Evolutionary conservation across 306 rosid species (phyloP), one percentile per base, ranked within the genome.

Genomic region (Prinsepia uniflora): DNA sequence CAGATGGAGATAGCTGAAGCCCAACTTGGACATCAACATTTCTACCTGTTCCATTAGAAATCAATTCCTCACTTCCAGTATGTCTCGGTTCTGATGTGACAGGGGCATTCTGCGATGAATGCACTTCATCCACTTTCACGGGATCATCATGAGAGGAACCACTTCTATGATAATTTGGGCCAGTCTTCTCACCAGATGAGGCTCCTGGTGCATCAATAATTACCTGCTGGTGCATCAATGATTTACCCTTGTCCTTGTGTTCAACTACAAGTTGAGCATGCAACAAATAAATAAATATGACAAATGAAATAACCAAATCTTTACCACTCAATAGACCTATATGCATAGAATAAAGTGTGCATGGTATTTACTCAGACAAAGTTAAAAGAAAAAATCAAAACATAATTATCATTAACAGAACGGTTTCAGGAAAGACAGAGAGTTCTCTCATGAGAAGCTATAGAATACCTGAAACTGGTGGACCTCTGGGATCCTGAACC

Each of bases 231-330:
- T 67, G 72, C 64, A 42, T 68, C 72, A 68, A 74, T 36, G 49
- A 43, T 44, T 22, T 64, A 65, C 61, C 71, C 72, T 73, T 69
- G 52, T 39, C 85, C 72, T 70, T 78, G 24, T 55, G 50, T 71
- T 70, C 82, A 69, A 69, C 86, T 84, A 81, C 80, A 89, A 30
- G 39, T 74, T 68, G 52, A 72, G 41, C 73, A 76, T 7, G n/a
- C 36, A 80, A 59, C 22, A 34, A 43, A 42, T 48, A 20, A 34
- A 20, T 14, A 36, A 72, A 20, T 40, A 13, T 36, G 40, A 79
- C 53, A 57, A 42, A 73, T 24, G 15, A n/a, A 11, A 17, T 60
- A 68, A 3, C 57, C 71, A 44, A 30, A 60, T 36, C 19, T 36
- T 7, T 43, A 8, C 47, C 48, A 58, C 53, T 46, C 1, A 15